Evolutionary conservation across 768 basidiomycete genomes (phyloP).

Genomic region (Hebeloma cylindrosporum): DNA sequence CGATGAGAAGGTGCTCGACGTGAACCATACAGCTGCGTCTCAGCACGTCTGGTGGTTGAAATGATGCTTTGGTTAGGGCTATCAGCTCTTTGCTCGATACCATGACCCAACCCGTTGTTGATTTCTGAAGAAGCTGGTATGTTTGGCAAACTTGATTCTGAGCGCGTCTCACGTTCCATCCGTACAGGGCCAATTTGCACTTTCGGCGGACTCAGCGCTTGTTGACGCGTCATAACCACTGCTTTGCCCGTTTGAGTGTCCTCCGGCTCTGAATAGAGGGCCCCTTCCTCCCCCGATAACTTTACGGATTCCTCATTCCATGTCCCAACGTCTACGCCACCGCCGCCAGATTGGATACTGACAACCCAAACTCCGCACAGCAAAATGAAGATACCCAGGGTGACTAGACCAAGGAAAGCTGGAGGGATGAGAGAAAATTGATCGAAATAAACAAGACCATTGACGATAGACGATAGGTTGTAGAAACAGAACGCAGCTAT

Average conservation of each 20-base stretch:
- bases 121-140: conserved; percentile 4
- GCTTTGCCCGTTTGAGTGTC: conserved; percentile 9
- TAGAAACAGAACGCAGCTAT: conserved; percentile 92
- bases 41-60: conserved; percentile 8
- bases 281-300: conserved; percentile 30
- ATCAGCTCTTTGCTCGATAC: conserved; percentile 6
- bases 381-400: conserved; percentile 72
- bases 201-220: conserved; percentile 1
- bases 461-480: conserved; percentile 88
- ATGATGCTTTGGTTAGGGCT: too few relatives aligned
- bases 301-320: conserved; percentile 47
- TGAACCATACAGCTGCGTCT: conserved; percentile 17
- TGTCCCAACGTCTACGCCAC: conserved; percentile 46
- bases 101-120: conserved; percentile 9
- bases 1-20: conserved; percentile 17
- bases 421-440: conserved; percentile 73
- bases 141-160: conserved; percentile 29
- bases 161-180: conserved; percentile 34
- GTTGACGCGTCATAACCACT: conserved; percentile 7
- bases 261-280: conserved; percentile 23
- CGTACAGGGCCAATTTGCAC: conserved; percentile 23
- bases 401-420: conserved; percentile 72
- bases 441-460: conserved; percentile 87
- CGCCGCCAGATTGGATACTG: conserved; percentile 67
- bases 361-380: conserved; percentile 91